phyloP scores from a whole-genome alignment of 495 filamentous ascomycete species.

The Penicillium cataractarum region DNA sequence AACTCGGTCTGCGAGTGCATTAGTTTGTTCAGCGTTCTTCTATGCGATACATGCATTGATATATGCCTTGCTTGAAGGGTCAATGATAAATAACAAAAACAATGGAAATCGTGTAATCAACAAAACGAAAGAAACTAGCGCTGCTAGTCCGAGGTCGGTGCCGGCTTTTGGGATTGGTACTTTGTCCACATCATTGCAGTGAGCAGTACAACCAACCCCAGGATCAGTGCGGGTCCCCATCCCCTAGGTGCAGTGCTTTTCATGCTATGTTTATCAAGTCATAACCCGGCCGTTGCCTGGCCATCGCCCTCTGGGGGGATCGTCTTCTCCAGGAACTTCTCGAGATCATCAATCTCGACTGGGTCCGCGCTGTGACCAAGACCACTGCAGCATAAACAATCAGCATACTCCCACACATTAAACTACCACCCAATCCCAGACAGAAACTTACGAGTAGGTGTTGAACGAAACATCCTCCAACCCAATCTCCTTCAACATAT shows the following conservation, averaged over 20 bases:
- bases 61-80: neutral
- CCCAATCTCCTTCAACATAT: constrained; percentile 65
- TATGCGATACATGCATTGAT: constrained; percentile 11
- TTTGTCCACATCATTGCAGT: constrained; percentile 46
- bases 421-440: neutral
- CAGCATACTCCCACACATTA: neutral
- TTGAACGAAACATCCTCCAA: constrained; percentile 72
- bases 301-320: constrained; percentile 64
- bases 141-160: constrained; percentile 5
- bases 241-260: neutral
- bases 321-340: constrained; percentile 68
- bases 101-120: neutral
- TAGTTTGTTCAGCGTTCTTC: constrained; percentile 6
- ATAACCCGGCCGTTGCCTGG: constrained; percentile 53
- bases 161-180: constrained; percentile 1
- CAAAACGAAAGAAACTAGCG: constrained; percentile 1
- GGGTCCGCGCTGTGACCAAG: constrained; percentile 77
- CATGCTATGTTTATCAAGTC: constrained; percentile 38
- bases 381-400: constrained; percentile 42
- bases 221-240: constrained; percentile 27
- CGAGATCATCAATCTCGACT: constrained; percentile 81
- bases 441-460: constrained; percentile 65
- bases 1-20: constrained; percentile 6
- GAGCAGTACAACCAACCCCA: constrained; percentile 55
- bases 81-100: neutral